Base-by-base conservation (phyloP, 177 flowering plant genomes). In the Vitis hybrid region DNA sequence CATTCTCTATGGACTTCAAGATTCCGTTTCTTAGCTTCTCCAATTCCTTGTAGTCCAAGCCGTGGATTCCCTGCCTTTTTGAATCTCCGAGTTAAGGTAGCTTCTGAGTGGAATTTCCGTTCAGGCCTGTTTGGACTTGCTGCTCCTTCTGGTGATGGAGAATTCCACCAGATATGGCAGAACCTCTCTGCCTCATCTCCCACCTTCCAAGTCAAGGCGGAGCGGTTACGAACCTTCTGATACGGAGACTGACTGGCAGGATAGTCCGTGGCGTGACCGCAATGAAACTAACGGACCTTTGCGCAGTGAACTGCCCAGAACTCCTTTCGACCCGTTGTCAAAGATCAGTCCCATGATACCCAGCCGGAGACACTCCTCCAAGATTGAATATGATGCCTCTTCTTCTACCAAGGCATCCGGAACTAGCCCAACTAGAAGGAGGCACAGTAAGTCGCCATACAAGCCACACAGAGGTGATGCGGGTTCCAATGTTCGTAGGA, bases 221-320 rank as follows among this genome's bases (percentile, higher is more conserved):
- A 87, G 88, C 60, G 92, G 94, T 4, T 88, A 90, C 62, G 94
- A 90, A 70, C 94, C 94, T 6, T 88, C 92, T 1, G 94, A 90
- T 64, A 82, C 88, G 0, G 94, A 90, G 72, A 81, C 82, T 5
- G 94, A 90, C 1, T 83, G 82, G 83, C 82, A 81, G 3, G 88
- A 87, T 6, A 78, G 74, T 52, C 89, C 82, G 1, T 65, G 80
- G 83, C 68, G 51, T 49, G 86, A 81, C 1, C 27, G 7, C n/a
- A 63, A 68, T 15, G 35, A 21, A 12, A 61, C 52, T 56, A 63
- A 46, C 55, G 54, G 19, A 30, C 74, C 18, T 71, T 55, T 66
- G 24, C 51, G 49, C 27, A 2, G 55, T 1, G 81, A 66, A 5
- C 46, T 62, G 11, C 69, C 74, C 3, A 71, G 74, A 63, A 60